Conservation (phyloP, 805 yeast species). For the Candida pseudoglaebosa region DNA sequence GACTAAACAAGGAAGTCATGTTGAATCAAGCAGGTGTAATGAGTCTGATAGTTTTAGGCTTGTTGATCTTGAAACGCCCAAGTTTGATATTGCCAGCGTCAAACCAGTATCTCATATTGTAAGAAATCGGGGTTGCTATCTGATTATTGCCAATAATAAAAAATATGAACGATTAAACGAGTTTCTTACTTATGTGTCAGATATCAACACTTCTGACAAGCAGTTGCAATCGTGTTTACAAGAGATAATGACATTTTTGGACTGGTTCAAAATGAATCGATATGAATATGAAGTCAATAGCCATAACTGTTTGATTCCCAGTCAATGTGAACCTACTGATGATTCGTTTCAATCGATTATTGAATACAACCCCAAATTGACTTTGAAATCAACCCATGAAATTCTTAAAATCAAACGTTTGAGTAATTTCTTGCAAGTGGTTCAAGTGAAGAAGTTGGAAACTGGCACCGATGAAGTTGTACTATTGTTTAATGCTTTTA, state of each 20-base stretch:
- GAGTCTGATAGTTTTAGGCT: too few relatives aligned
- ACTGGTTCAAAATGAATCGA: constrained; percentile 1
- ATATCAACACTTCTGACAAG: background rate
- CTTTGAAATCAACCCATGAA: constrained; percentile 6
- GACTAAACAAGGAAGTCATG: too few relatives aligned
- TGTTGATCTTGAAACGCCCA: too few relatives aligned
- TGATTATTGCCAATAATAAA: background rate
- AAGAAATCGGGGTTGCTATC: background rate
- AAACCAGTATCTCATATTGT: background rate
- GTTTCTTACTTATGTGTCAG: background rate
- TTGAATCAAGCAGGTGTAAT: too few relatives aligned
- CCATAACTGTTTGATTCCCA: too few relatives aligned
- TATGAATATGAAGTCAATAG: background rate
- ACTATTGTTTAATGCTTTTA: constrained; percentile 1
- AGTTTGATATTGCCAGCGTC: too few relatives aligned
- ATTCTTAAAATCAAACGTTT: constrained; percentile 1
- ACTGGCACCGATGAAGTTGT: constrained; percentile 1
- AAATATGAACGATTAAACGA: background rate
- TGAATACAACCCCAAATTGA: background rate
- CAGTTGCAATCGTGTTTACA: background rate
- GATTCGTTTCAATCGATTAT: background rate
- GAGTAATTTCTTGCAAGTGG: constrained; percentile 3
- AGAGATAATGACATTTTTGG: background rate
- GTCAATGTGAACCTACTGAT: too few relatives aligned
- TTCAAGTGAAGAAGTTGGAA: background rate